phyloP scores from a whole-genome alignment of 768 basidiomycete genomes.

The Pleurotus platypus region DNA sequence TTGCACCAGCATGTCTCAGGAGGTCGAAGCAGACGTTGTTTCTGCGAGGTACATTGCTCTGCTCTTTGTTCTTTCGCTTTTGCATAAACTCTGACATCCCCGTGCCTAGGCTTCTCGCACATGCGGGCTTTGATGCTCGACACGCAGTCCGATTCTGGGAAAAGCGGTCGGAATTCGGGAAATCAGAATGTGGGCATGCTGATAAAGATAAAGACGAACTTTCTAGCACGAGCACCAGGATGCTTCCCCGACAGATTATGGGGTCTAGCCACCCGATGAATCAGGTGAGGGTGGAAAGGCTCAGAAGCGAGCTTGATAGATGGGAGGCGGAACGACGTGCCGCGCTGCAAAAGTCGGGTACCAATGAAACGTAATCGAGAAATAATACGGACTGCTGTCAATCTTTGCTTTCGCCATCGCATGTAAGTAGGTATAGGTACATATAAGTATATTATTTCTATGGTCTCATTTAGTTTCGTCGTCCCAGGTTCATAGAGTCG shows the following conservation, averaged over 20 bases:
- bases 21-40: constrained; percentile 91
- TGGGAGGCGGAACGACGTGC: constrained; percentile 60
- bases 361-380: too few relatives aligned
- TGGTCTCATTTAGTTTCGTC: too few relatives aligned
- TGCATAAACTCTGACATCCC: constrained; percentile 6
- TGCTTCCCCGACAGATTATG: constrained; percentile 41
- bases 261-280: constrained; percentile 67
- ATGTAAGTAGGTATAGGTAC: too few relatives aligned
- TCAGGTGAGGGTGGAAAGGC: constrained; percentile 54
- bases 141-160: constrained; percentile 85
- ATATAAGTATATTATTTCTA: too few relatives aligned
- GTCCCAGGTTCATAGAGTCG: too few relatives aligned
- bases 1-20: constrained; percentile 80
- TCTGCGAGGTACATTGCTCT: constrained; percentile 61
- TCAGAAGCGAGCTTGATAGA: constrained; percentile 63
- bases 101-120: constrained; percentile 71
- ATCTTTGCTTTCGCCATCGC: not conserved
- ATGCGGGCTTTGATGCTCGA: constrained; percentile 88
- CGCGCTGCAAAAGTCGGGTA: constrained; percentile 10
- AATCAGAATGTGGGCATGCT: constrained; percentile 41
- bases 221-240: constrained; percentile 13
- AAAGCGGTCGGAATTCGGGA: constrained; percentile 33
- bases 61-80: not conserved
- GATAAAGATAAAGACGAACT: constrained; percentile 15
- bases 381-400: too few relatives aligned